These are phyloP conservation scores for Cenchrus americanus DNA, from an alignment of 176 grass and related monocot species.

Conservation along the genomic window DNA sequence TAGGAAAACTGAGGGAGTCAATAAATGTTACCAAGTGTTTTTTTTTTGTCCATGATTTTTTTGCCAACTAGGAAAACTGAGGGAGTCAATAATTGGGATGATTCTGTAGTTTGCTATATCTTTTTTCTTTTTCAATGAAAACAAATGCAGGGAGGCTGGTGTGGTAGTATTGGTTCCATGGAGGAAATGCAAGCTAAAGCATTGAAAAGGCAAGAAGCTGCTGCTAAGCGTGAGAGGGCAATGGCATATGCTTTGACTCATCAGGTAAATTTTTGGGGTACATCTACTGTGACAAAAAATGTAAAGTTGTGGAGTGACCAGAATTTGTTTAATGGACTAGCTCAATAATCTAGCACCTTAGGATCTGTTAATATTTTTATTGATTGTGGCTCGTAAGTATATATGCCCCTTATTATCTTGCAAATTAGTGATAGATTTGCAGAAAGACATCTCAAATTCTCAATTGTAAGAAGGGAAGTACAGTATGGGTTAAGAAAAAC, in stretches of 20 bases:
- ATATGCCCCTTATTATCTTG: background rate
- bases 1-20: background rate
- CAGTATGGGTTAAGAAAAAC: constrained; percentile 14
- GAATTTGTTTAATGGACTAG: constrained; percentile 22
- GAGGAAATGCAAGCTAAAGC: constrained; percentile 94
- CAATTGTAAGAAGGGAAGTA: background rate
- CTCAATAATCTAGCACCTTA: background rate
- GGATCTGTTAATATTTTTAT: constrained; percentile 31
- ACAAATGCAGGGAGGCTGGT: constrained; percentile 84
- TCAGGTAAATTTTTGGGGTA: constrained; percentile 68
- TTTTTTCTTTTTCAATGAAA: background rate
- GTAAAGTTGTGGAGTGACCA: constrained; percentile 10
- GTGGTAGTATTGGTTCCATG: constrained; percentile 77
- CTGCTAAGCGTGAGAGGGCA: constrained; percentile 92
- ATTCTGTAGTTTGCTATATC: constrained; percentile 17
- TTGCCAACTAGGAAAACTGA: background rate
- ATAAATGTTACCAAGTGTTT: constrained; percentile 1
- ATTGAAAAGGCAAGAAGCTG: constrained; percentile 91
- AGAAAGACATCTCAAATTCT: background rate
- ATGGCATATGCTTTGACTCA: constrained; percentile 98
- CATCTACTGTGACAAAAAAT: constrained; percentile 15
- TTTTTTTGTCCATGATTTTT: no score
- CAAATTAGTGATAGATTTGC: constrained; percentile 23
- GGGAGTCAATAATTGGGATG: background rate
- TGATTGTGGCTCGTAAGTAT: constrained; percentile 13